Evolutionary conservation across 2,329 filamentous ascomycete genomes (phyloP).

Genomic region (Epichloe typhina): DNA sequence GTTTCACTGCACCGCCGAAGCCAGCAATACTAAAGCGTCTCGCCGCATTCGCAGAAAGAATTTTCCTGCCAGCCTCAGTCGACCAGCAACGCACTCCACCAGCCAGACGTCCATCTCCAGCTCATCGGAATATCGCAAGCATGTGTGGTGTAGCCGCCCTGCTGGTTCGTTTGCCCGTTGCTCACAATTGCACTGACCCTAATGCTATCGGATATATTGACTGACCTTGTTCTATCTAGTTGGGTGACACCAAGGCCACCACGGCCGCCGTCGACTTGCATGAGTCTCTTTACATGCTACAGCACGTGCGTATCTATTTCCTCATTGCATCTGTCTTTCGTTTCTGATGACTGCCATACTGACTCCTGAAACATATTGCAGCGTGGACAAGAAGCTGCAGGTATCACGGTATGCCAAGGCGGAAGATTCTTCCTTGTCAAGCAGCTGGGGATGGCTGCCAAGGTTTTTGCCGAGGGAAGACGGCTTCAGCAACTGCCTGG

Average conservation of each 20-base stretch:
- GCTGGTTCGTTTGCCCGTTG: no score
- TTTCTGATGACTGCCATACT: constrained; percentile 2
- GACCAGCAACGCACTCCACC: no score
- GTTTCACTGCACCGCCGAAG: no score
- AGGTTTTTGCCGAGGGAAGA: constrained; percentile 68
- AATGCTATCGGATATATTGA: no score
- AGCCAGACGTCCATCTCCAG: no score
- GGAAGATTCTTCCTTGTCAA: constrained; percentile 27
- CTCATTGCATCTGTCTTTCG: constrained; percentile 8
- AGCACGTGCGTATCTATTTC: constrained; percentile 25
- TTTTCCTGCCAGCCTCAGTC: no score
- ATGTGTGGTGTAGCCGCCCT: no score
- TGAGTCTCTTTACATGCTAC: constrained; percentile 58
- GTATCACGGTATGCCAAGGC: constrained; percentile 65
- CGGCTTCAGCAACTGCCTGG: constrained; percentile 49
- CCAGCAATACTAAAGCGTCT: no score
- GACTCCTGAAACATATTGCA: constrained; percentile 22
- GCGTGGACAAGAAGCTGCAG: constrained; percentile 70
- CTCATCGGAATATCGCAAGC: no score
- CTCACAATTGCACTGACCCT: no score
- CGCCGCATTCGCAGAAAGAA: no score
- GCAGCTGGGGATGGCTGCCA: not conserved
- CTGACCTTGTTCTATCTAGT: constrained; percentile 8
- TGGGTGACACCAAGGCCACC: constrained; percentile 21
- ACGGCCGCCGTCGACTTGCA: constrained; percentile 51